Evolutionary conservation across 441 rosid genomes (phyloP).

Genomic region (Adansonia rubrostipa): DNA sequence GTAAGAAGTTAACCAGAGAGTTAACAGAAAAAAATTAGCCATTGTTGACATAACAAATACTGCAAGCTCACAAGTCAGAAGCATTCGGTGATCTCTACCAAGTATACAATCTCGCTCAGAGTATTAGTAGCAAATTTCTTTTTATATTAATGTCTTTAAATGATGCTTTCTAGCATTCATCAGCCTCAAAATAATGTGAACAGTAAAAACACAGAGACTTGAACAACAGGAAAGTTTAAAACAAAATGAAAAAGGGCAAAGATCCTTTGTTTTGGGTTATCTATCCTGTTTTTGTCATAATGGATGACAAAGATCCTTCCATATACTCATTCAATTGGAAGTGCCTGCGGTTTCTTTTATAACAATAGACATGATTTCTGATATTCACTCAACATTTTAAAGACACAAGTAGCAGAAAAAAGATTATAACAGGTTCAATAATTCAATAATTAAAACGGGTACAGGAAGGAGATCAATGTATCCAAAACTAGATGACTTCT

Average conservation of each 20-base stretch:
- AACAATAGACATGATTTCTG: background rate
- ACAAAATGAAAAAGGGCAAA: too few species aligned
- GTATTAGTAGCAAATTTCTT: background rate
- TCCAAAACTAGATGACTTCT: constrained; percentile 16
- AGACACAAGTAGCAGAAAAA: background rate
- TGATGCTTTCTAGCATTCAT: background rate
- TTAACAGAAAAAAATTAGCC: constrained; percentile 18
- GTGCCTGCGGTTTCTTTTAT: background rate
- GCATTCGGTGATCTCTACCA: background rate
- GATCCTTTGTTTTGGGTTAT: too few species aligned
- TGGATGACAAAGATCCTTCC: too few species aligned
- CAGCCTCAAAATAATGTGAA: too few species aligned
- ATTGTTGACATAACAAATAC: constrained; percentile 13
- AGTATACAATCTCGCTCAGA: background rate
- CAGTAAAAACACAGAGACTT: too few species aligned
- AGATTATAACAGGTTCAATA: constrained; percentile 2
- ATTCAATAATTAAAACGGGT: constrained; percentile 5
- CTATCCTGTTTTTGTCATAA: too few species aligned
- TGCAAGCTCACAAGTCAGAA: background rate
- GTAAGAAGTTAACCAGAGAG: constrained; percentile 45
- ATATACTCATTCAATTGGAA: background rate
- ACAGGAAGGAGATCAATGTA: constrained; percentile 16
- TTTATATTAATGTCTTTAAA: background rate
- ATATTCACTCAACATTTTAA: background rate
- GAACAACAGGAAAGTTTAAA: too few species aligned